Conservation (phyloP, 768 basidiomycete genomes). For the Kondoa subrosea region DNA sequence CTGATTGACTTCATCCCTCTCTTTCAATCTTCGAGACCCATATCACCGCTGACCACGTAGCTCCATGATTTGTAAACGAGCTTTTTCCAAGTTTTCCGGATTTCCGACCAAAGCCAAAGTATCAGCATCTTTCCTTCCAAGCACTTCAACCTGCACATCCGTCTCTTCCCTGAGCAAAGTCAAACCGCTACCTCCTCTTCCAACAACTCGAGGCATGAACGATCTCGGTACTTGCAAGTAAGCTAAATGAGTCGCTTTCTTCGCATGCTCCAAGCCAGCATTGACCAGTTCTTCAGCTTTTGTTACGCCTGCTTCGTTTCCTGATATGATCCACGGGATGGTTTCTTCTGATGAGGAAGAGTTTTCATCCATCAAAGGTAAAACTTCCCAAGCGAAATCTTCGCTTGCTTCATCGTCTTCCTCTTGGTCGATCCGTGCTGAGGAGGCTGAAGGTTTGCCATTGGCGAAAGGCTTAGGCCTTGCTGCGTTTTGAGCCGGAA, state of each 20-base stretch:
- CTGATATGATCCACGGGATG: slow-evolving; percentile 41
- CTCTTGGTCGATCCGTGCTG: slow-evolving; percentile 63
- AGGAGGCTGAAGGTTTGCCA: slow-evolving; percentile 26
- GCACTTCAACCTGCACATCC: background rate
- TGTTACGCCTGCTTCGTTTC: slow-evolving; percentile 60
- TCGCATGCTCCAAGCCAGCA: slow-evolving; percentile 55
- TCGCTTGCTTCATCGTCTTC: slow-evolving; percentile 41
- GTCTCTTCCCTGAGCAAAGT: background rate
- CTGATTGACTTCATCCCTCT: background rate
- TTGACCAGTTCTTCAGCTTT: slow-evolving; percentile 51
- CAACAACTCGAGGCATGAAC: slow-evolving; percentile 16
- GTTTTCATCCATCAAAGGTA: slow-evolving; percentile 46
- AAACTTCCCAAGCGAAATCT: slow-evolving; percentile 69
- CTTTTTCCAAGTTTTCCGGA: background rate
- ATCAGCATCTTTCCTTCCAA: background rate
- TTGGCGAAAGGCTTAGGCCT: slow-evolving; percentile 25
- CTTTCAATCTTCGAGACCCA: too few relatives aligned
- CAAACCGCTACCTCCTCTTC: background rate
- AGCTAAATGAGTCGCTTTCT: slow-evolving; percentile 58
- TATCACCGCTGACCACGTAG: background rate
- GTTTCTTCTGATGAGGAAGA: slow-evolving; percentile 7
- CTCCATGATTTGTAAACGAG: background rate
- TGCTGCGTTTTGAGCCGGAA: slow-evolving; percentile 42
- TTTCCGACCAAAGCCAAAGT: background rate
- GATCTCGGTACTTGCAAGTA: slow-evolving; percentile 50